Conservation (phyloP, 352 stramenopile species). For the Phytophthora palmivora region DNA sequence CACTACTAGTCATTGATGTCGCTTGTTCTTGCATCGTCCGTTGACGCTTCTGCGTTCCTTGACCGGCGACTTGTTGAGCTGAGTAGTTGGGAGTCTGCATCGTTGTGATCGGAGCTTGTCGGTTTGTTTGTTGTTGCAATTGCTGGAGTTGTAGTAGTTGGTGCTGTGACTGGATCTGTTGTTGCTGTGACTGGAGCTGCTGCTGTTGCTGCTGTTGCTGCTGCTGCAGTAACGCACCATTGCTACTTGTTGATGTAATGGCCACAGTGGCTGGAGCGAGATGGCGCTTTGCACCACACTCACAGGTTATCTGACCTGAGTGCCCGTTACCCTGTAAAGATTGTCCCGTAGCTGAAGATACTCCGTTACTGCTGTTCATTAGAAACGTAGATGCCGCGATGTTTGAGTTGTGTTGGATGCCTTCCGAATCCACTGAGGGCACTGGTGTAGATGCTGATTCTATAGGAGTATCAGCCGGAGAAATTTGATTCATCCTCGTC, state of each 20-base stretch:
- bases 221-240: neutral
- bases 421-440: slow-evolving; percentile 22
- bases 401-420: slow-evolving; percentile 17
- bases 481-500: slow-evolving; percentile 39
- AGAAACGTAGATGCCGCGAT: slow-evolving; percentile 13
- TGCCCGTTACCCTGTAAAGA: slow-evolving; percentile 6
- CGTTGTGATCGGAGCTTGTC: slow-evolving; percentile 3
- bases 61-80: slow-evolving; percentile 13
- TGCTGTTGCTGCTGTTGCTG: slow-evolving; percentile 1
- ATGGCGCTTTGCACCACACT: slow-evolving; percentile 31
- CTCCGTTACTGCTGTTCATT: slow-evolving; percentile 4
- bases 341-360: neutral
- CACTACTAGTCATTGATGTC: slow-evolving; percentile 2
- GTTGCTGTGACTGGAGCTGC: neutral
- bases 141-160: neutral
- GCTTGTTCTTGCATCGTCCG: slow-evolving; percentile 28
- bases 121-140: slow-evolving; percentile 3
- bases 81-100: slow-evolving; percentile 11
- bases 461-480: slow-evolving; percentile 17
- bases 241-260: slow-evolving; percentile 4
- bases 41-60: slow-evolving; percentile 31
- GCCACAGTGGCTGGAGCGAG: slow-evolving; percentile 7
- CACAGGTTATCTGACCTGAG: slow-evolving; percentile 25
- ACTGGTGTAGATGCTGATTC: slow-evolving; percentile 11
- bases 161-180: slow-evolving; percentile 2